Conservation (phyloP, 108 stramenopile genomes). For the Cyclotella distinguenda region DNA sequence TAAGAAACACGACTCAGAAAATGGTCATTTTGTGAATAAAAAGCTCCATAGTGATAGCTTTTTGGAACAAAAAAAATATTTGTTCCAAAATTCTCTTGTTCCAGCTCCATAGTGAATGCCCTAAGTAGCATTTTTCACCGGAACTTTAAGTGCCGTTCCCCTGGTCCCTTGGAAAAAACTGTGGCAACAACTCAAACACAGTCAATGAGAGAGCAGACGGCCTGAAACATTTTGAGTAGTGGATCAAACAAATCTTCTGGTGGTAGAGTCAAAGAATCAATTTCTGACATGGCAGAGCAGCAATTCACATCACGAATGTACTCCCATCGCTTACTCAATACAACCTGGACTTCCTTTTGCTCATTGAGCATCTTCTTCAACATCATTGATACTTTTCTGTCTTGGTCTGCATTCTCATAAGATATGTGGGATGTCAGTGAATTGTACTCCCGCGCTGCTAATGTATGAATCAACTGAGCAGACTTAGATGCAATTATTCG, state of each 20-base stretch:
- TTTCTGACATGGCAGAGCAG: neutral
- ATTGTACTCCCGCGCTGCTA: conserved; percentile 23
- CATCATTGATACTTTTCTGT: neutral
- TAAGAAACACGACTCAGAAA: too few species aligned
- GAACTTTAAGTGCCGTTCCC: too few species aligned
- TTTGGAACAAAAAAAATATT: too few species aligned
- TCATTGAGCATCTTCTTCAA: conserved; percentile 31
- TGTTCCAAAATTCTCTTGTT: too few species aligned
- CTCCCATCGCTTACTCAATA: conserved; percentile 29
- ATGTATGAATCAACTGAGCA: conserved; percentile 36
- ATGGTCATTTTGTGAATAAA: too few species aligned
- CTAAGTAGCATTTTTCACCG: too few species aligned
- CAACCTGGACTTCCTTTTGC: conserved; percentile 29
- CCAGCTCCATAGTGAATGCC: too few species aligned
- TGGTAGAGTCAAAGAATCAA: conserved; percentile 1
- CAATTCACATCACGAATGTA: neutral
- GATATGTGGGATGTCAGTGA: neutral
- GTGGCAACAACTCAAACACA: too few species aligned
- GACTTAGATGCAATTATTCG: conserved; percentile 39
- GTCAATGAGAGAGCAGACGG: neutral
- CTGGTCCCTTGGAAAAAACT: too few species aligned
- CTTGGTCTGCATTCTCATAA: neutral
- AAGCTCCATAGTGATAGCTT: too few species aligned
- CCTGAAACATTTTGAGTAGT: conserved; percentile 15
- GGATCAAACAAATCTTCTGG: conserved; percentile 20